These are phyloP conservation scores for Calocybe gangraenosa DNA, from an alignment of 768 basidiomycete species.

Conservation along the genomic window DNA sequence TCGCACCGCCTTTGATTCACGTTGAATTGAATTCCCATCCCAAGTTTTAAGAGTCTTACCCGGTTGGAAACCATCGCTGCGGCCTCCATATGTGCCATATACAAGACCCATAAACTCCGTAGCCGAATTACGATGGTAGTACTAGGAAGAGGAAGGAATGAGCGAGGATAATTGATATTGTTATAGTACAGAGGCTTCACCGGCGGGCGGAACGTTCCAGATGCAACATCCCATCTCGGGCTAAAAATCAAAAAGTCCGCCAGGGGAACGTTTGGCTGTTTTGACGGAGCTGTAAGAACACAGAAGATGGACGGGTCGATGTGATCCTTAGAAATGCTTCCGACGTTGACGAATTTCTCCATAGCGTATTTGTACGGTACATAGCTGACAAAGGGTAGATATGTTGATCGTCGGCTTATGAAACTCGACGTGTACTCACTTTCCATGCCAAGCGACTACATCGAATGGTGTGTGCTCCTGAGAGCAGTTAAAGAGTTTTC, in stretches of 20 bases:
- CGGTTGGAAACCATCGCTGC: slow-evolving; percentile 58
- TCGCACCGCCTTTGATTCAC: slow-evolving; percentile 36
- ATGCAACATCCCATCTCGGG: slow-evolving; percentile 61
- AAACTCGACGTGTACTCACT: slow-evolving; percentile 32
- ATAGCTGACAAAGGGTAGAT: slow-evolving; percentile 33
- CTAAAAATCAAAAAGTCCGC: slow-evolving; percentile 65
- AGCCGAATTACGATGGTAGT: slow-evolving; percentile 60
- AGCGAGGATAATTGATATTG: background rate
- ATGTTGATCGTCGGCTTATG: background rate
- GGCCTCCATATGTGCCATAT: slow-evolving; percentile 60
- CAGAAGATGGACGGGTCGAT: slow-evolving; percentile 70
- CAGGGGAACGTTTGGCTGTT: slow-evolving; percentile 52
- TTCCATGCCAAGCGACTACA: slow-evolving; percentile 69
- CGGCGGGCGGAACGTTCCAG: slow-evolving; percentile 56
- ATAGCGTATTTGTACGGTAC: slow-evolving; percentile 65
- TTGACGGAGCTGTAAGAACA: slow-evolving; percentile 63
- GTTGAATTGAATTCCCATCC: background rate
- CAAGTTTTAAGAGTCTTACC: slow-evolving; percentile 24
- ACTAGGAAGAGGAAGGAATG: slow-evolving; percentile 26
- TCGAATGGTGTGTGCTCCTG: slow-evolving; percentile 70
- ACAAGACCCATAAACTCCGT: slow-evolving; percentile 65
- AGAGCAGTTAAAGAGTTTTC: slow-evolving; percentile 46
- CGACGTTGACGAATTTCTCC: slow-evolving; percentile 60
- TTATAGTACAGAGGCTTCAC: slow-evolving; percentile 24
- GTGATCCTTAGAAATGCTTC: slow-evolving; percentile 64